Evolutionary conservation across 352 stramenopile species (phyloP), one percentile per base, ranked within the genome.

Genomic region (Globisporangium mamillatum): DNA sequence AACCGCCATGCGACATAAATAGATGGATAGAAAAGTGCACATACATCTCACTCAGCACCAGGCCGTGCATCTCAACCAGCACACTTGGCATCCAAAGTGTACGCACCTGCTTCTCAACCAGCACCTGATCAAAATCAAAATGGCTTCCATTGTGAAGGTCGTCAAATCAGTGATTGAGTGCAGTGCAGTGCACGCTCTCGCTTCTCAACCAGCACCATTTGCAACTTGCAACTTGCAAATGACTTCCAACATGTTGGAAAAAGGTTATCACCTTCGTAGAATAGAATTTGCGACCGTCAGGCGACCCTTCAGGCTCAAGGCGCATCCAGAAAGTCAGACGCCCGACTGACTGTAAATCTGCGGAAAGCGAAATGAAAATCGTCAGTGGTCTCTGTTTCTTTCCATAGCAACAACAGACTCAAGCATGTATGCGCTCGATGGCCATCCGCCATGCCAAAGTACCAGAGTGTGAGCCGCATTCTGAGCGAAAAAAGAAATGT

Each of bases 1-100:
- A 52, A 52, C 44, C 44, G 44, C 44, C 44, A 52, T 22, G 44
- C 44, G 44, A 52, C 44, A 52, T 22, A 52, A 52, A 52, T 52
- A 52, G 44, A 52, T 52, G 44, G 44, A 52, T 52, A 52, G 44
- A 52, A 50, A 50, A 52, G 44, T 52, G 44, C 5, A 22, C 7
- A n/a, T 50, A 0, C 41, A 32, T 32, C 27, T 32, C 27, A 32
- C 27, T 32, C 27, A 32, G 27, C 27, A 32, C 27, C 27, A 32
- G 27, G 27, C 27, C 27, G 27, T 32, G 32, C 32, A 36, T 46
- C 10, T 46, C 38, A 46, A 46, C 4, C 36, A 44, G 36, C 36
- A 16, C 36, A 44, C 10, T 44, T 16, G 36, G 36, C 36, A 44
- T 44, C 36, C 36, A 44, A 41, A 41, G 14, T 44, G 38, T 20